phyloP scores from a whole-genome alignment of 2,329 filamentous ascomycete species.

The Orbilia blumenaviensis region DNA sequence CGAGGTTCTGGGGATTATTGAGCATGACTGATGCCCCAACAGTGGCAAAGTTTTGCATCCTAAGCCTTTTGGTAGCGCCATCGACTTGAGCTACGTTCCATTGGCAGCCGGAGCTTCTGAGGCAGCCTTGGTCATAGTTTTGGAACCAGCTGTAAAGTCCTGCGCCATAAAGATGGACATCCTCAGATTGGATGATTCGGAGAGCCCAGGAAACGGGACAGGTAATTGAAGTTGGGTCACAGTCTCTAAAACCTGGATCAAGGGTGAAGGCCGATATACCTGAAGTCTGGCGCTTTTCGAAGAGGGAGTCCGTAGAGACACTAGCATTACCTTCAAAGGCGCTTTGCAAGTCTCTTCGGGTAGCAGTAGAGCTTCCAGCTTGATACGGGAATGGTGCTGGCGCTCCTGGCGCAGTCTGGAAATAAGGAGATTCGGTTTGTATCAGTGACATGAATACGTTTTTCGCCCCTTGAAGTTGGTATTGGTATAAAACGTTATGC shows the following conservation, averaged over 20 bases:
- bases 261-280: neutral
- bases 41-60: conserved; percentile 31
- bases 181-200: conserved; percentile 56
- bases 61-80: conserved; percentile 5
- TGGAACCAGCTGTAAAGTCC: conserved; percentile 58
- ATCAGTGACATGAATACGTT: conserved; percentile 66
- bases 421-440: conserved; percentile 66
- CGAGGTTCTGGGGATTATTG: neutral
- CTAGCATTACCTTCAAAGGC: conserved; percentile 28
- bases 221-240: conserved; percentile 54
- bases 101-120: conserved; percentile 59
- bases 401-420: conserved; percentile 63
- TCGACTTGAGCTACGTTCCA: conserved; percentile 21
- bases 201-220: conserved; percentile 59
- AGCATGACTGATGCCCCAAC: conserved; percentile 34
- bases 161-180: conserved; percentile 54
- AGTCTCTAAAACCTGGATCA: conserved; percentile 61
- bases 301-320: conserved; percentile 6
- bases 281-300: conserved; percentile 5
- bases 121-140: conserved; percentile 69
- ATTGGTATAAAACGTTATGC: conserved; percentile 67
- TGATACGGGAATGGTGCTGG: conserved; percentile 62
- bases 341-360: neutral
- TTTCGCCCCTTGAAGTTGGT: conserved; percentile 64
- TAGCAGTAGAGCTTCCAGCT: neutral